These are phyloP conservation scores for Dothideomycetes sp. DNA, from an alignment of 2,329 filamentous ascomycete genomes.

Conservation along the genomic window DNA sequence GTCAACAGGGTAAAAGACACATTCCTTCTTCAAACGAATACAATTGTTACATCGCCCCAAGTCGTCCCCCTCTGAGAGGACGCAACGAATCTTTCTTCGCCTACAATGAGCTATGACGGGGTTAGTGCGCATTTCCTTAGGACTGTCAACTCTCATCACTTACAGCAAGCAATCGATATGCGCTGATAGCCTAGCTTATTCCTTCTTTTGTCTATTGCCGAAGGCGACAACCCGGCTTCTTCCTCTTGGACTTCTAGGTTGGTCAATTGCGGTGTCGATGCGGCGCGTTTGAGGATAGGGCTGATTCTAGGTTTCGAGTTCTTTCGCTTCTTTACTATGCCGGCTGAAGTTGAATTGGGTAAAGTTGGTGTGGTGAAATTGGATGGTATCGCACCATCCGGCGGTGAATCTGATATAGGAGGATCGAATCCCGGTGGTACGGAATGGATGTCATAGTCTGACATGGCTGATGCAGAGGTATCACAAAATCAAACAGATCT, in stretches of 20 bases:
- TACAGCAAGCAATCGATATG: conserved; percentile 91
- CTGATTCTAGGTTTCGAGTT: conserved; percentile 12
- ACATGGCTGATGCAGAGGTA: not conserved
- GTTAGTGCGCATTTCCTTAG: conserved; percentile 17
- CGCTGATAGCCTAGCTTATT: conserved; percentile 95
- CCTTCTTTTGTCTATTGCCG: conserved; percentile 28
- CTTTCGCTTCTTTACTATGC: conserved; percentile 11
- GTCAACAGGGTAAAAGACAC: conserved; percentile 84
- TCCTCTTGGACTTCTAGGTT: conserved; percentile 2
- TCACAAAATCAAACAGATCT: not conserved
- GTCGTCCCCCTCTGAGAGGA: conserved; percentile 62
- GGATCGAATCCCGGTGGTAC: not conserved
- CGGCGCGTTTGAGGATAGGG: conserved; percentile 13
- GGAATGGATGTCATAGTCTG: conserved; percentile 1
- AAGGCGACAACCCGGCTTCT: conserved; percentile 4
- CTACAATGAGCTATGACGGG: conserved; percentile 70
- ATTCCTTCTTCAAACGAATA: conserved; percentile 88
- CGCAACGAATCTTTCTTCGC: conserved; percentile 85
- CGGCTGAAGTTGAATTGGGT: conserved; percentile 1
- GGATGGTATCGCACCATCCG: not conserved
- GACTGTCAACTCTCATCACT: conserved; percentile 35
- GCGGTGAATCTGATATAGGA: conserved; percentile 1
- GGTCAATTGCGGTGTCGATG: conserved; percentile 10
- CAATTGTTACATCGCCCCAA: conserved; percentile 82
- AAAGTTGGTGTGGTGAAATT: conserved; percentile 1